Conservation (phyloP, 169 alveolate species). For the Prorocentrum cordatum region DNA sequence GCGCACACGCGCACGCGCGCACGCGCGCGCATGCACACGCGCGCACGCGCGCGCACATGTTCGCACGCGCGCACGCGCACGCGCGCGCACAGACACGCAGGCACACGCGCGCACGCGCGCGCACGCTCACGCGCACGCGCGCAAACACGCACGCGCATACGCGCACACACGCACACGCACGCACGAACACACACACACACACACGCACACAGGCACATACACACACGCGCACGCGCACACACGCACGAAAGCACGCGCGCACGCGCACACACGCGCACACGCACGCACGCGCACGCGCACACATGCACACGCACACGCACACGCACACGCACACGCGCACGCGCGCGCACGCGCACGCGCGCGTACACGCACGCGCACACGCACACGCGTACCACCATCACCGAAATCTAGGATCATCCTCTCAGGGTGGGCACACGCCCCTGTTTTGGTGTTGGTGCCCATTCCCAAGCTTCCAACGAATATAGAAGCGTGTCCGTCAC, state of each 20-base stretch:
- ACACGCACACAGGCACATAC: no score
- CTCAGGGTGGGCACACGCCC: not conserved
- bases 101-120: not conserved
- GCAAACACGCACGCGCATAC: not conserved
- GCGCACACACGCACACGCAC: not conserved
- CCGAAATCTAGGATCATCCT: not conserved
- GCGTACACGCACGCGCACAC: not conserved
- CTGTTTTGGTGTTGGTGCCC: no score
- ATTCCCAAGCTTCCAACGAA: no score
- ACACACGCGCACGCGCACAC: no score
- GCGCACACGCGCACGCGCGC: not conserved
- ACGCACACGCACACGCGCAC: no score
- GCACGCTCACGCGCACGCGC: not conserved
- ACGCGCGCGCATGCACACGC: not conserved
- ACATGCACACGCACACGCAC: no score
- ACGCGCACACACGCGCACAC: no score
- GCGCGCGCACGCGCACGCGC: not conserved
- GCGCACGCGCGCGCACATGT: not conserved
- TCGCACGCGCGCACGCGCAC: not conserved
- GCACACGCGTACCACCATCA: not conserved
- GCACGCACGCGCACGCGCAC: no score
- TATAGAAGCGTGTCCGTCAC: no score
- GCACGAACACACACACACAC: no score
- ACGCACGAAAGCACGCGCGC: no score
- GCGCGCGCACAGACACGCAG: not conserved